A percentile compares a stretch with the other conserved stretches of the same genome.
Evolutionary conservation across 2,329 filamentous ascomycete species (phyloP).

Genomic region (Sphaerostilbella broomeana): DNA sequence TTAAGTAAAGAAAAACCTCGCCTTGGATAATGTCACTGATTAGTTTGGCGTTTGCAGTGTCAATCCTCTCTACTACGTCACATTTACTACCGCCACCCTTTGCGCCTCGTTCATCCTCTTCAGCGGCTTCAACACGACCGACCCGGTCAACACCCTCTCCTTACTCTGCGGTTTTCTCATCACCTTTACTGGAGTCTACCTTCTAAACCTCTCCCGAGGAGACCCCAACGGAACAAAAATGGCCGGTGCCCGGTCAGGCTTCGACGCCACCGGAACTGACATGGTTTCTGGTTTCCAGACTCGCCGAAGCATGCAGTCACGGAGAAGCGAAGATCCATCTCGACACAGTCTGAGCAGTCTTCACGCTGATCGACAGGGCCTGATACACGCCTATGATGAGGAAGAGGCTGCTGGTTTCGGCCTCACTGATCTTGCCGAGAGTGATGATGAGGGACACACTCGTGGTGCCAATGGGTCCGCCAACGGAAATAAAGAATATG

Average conservation of each 20-base stretch:
- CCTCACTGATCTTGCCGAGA: constrained; percentile 71
- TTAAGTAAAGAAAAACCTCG: not conserved
- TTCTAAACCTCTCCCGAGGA: constrained; percentile 87
- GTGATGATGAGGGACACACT: constrained; percentile 51
- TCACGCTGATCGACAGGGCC: constrained; percentile 65
- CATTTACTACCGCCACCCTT: constrained; percentile 90
- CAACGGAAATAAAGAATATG: constrained; percentile 38
- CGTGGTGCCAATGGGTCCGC: constrained; percentile 31
- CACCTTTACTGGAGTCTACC: constrained; percentile 92
- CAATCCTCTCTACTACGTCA: constrained; percentile 95
- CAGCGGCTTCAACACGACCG: constrained; percentile 90
- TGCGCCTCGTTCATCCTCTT: constrained; percentile 95
- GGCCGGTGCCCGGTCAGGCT: constrained; percentile 53
- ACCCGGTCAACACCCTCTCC: constrained; percentile 85
- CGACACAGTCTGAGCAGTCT: constrained; percentile 59
- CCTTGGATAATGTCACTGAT: constrained; percentile 12
- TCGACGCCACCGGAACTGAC: constrained; percentile 83
- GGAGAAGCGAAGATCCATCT: constrained; percentile 63
- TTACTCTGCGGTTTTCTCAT: constrained; percentile 88
- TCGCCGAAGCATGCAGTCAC: constrained; percentile 84
- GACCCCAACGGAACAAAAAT: constrained; percentile 75
- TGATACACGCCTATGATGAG: constrained; percentile 86
- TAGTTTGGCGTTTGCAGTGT: constrained; percentile 67
- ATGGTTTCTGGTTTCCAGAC: constrained; percentile 85
- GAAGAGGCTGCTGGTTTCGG: constrained; percentile 70